These are phyloP conservation scores for Chlorella ohadii DNA, from an alignment of 139 green algal genomes.

Conservation along the genomic window DNA sequence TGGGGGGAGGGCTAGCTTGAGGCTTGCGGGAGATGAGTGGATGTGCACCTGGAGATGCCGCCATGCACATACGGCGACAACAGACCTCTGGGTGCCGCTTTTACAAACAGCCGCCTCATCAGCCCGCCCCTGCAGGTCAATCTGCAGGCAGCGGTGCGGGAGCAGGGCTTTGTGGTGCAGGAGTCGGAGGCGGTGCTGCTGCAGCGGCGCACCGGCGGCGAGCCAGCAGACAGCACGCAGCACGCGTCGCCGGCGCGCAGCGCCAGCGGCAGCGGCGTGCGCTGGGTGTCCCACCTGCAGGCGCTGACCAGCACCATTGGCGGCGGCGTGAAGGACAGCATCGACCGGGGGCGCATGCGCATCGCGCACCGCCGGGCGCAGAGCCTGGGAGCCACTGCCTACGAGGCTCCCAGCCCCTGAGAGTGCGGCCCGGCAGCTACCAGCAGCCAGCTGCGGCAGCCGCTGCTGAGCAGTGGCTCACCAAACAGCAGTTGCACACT, in stretches of 20 bases:
- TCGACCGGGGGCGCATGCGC: slow-evolving; percentile 22
- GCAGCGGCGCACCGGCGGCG: not conserved
- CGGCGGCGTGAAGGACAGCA: not conserved
- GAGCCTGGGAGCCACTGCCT: slow-evolving; percentile 11
- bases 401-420: not conserved
- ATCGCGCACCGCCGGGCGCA: slow-evolving; percentile 11
- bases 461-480: no score
- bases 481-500: no score
- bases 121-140: not conserved
- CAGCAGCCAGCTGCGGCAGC: no score
- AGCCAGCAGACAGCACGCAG: not conserved
- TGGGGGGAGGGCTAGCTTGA: no score
- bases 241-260: not conserved
- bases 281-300: not conserved
- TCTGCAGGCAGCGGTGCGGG: slow-evolving; percentile 30
- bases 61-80: no score
- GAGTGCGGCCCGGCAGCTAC: no score
- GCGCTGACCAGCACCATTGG: not conserved
- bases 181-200: not conserved
- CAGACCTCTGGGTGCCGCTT: no score
- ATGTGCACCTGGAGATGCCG: no score
- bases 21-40: no score
- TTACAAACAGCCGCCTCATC: no score
- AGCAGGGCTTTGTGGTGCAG: slow-evolving; percentile 37
- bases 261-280: not conserved